Percentiles rank a stretch among this genome's conserved stretches.
phyloP scores from a whole-genome alignment of 2,329 filamentous ascomycete species.

The Aspergillus flavus region DNA sequence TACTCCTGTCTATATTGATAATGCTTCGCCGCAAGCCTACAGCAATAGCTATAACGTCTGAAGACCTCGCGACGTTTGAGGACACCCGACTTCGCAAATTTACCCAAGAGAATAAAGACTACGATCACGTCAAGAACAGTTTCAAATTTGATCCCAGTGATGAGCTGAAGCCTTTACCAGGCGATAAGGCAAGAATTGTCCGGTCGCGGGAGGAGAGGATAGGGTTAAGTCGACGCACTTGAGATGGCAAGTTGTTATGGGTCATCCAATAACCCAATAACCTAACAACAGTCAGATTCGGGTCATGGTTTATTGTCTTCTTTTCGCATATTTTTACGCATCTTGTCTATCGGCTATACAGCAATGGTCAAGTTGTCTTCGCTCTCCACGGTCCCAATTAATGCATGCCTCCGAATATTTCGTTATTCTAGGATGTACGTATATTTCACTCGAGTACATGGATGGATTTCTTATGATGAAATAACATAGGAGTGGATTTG shows the following conservation, averaged over 20 bases:
- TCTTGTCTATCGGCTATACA: neutral
- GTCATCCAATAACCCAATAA: neutral
- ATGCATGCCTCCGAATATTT: neutral
- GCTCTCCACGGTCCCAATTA: neutral
- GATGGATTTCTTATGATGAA: neutral
- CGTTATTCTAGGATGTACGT: neutral
- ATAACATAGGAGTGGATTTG: neutral
- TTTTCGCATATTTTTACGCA: neutral
- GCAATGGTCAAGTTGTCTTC: neutral
- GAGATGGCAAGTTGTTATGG: neutral
- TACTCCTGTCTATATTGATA: conserved; percentile 6
- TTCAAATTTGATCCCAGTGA: conserved; percentile 49
- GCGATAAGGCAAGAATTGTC: conserved; percentile 52
- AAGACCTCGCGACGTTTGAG: conserved; percentile 52
- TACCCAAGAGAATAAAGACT: conserved; percentile 29
- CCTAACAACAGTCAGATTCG: neutral
- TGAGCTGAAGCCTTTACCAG: conserved; percentile 53
- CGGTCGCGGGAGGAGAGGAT: conserved; percentile 51
- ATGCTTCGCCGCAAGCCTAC: conserved; percentile 57
- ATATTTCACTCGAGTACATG: neutral
- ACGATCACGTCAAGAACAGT: conserved; percentile 23
- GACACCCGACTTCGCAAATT: conserved; percentile 40
- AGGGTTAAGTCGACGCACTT: conserved; percentile 34
- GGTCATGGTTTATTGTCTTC: neutral
- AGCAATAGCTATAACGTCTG: conserved; percentile 52